Evolutionary conservation across 345 rosid genomes (phyloP).

Genomic region (Brassica nigra): DNA sequence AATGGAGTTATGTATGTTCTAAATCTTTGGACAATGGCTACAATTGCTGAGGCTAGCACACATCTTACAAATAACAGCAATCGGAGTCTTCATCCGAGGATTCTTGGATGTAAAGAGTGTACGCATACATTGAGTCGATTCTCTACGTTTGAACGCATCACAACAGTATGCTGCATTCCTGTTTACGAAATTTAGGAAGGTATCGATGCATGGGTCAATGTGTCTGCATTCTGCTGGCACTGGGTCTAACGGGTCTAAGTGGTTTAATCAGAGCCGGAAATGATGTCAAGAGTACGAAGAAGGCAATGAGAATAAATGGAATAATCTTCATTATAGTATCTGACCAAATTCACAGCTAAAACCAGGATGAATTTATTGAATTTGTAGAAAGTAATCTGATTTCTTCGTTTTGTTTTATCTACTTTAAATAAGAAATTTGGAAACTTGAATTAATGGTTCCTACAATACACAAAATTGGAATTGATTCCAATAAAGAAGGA

Average conservation of each 20-base stretch:
- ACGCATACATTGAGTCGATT: neutral
- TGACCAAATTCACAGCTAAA: neutral
- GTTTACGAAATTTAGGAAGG: neutral
- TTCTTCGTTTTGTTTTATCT: neutral
- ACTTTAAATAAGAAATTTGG: neutral
- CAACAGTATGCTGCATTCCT: no score
- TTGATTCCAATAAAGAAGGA: no score
- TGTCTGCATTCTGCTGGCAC: neutral
- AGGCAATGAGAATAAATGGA: neutral
- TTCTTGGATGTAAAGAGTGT: neutral
- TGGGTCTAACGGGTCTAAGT: neutral
- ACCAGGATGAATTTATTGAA: neutral
- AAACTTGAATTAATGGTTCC: neutral
- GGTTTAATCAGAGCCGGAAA: neutral
- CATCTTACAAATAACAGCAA: neutral
- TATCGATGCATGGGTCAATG: neutral
- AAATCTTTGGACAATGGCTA: neutral
- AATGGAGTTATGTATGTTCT: neutral
- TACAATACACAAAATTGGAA: no score
- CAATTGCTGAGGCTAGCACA: neutral
- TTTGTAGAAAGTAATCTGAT: neutral
- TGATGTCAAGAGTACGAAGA: neutral
- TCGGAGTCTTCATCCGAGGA: neutral
- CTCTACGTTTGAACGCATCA: no score
- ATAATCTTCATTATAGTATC: neutral